These are phyloP conservation scores for Russula dissimulans DNA, from an alignment of 768 basidiomycete species.

Conservation along the genomic window DNA sequence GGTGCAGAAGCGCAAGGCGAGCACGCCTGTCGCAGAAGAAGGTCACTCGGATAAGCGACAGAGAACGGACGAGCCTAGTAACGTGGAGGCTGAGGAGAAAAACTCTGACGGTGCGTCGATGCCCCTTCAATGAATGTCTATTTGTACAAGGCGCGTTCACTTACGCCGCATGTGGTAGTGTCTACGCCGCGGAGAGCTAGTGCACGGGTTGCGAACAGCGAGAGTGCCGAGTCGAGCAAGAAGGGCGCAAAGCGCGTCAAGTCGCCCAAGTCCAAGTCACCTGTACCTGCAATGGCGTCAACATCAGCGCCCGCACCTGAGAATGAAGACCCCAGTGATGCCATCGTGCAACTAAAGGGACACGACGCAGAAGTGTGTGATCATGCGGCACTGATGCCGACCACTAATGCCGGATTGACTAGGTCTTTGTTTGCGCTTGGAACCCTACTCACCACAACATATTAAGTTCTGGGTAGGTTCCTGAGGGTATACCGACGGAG, in stretches of 20 bases:
- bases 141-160: constrained; percentile 27
- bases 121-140: constrained; percentile 5
- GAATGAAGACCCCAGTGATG: background rate
- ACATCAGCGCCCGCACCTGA: background rate
- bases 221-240: background rate
- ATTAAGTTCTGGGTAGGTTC: constrained; percentile 65
- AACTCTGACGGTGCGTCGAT: constrained; percentile 29
- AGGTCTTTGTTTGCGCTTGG: constrained; percentile 80
- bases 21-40: constrained; percentile 27
- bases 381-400: background rate
- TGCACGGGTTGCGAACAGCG: background rate
- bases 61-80: constrained; percentile 42
- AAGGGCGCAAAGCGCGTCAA: constrained; percentile 6
- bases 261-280: constrained; percentile 17
- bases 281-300: background rate
- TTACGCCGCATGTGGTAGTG: background rate
- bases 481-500: background rate
- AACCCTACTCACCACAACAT: constrained; percentile 52
- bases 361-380: constrained; percentile 34
- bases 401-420: background rate
- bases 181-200: background rate
- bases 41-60: constrained; percentile 56
- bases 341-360: constrained; percentile 26
- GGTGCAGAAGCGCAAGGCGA: constrained; percentile 18
- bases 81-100: constrained; percentile 21